Percentiles rank a stretch among this genome's conserved stretches.
Conservation (phyloP, 108 stramenopile genomes). For the Pelagomonas calceolata region DNA sequence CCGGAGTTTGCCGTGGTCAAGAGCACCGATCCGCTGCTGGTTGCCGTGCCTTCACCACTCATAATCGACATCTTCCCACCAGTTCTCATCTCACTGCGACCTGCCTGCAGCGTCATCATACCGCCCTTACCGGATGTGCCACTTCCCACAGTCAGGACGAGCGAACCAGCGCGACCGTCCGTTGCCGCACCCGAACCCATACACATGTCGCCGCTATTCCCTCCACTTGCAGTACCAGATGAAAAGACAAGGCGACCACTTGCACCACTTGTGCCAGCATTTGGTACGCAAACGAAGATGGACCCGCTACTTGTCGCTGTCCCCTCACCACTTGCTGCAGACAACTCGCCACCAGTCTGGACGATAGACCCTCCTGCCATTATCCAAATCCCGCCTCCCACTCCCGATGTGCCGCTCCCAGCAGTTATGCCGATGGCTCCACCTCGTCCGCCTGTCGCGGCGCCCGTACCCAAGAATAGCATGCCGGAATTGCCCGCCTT, state of each 20-base stretch:
- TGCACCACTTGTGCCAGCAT: slow-evolving; percentile 4
- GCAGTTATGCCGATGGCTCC: not conserved
- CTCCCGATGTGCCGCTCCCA: not conserved
- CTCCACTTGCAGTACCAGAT: slow-evolving; percentile 10
- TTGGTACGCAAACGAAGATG: slow-evolving; percentile 1
- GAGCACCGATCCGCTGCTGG: slow-evolving; percentile 2
- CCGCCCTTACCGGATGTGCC: slow-evolving; percentile 2
- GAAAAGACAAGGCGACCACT: slow-evolving; percentile 16
- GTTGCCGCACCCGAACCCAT: slow-evolving; percentile 14
- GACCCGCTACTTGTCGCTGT: slow-evolving; percentile 7
- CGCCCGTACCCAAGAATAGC: not conserved
- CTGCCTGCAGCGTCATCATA: slow-evolving; percentile 5
- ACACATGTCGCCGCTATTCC: slow-evolving; percentile 8
- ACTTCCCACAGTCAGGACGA: slow-evolving; percentile 16
- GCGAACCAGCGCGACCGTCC: slow-evolving; percentile 9
- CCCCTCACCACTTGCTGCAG: not conserved
- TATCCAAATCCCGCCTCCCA: not conserved
- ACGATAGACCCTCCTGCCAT: not conserved
- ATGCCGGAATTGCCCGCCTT: not conserved
- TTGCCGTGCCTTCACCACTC: slow-evolving; percentile 11
- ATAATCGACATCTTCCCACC: not conserved
- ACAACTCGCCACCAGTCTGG: not conserved
- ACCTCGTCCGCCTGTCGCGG: not conserved
- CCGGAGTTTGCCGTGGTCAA: slow-evolving; percentile 1
- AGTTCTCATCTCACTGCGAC: not conserved